Base-by-base conservation (phyloP, 352 stramenopile species). In the Globisporangium perplexum region DNA sequence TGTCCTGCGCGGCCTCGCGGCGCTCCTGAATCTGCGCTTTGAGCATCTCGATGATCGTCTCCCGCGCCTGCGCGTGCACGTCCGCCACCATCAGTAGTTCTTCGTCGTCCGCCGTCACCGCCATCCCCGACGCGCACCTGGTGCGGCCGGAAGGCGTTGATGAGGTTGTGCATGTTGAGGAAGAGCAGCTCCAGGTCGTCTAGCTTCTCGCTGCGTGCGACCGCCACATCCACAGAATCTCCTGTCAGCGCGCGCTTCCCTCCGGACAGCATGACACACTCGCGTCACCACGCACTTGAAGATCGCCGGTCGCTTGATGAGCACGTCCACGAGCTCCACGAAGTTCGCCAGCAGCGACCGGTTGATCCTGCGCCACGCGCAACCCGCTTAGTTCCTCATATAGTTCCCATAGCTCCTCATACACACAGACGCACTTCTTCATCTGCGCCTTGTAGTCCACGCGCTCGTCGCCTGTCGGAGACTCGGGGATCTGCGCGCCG, bases 91-190 rank as follows among this genome's bases (percentile, higher is more conserved):
- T 39, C 33, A 39, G 33, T 12, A 39, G 33, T 12, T 39, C 33
- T 18, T 39, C 33, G 15, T 38, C 4, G 10, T 15, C 31, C 15
- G 10, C n/a, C 26, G 26, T 30, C 26, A 5, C 26, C 26, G 26
- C 26, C 26, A 30, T 5, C 26, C 3, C 26, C 26, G 26, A 41
- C 18, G 12, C 20, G 30, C 39, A 81, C 78, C 53, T 94, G 81
- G 55, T 94, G 84, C 45, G 84, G 84, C 20, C 84, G 77, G 68
- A 92, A 94, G 33, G 79, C 65, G 66, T 94, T 94, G 63, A 94
- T 94, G 56, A 92, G 73, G 64, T 94, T 94, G 77, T 94, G 84
- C 81, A 94, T 86, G 66, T 94, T 94, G 51, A 94, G 68, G 55
- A 94, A 92, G 26, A 94, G 73, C 57, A 87, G 72, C 66, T 94